Evolutionary conservation across 2,329 filamentous ascomycete genomes (phyloP).

Genomic region (Talaromyces funiculosus): DNA sequence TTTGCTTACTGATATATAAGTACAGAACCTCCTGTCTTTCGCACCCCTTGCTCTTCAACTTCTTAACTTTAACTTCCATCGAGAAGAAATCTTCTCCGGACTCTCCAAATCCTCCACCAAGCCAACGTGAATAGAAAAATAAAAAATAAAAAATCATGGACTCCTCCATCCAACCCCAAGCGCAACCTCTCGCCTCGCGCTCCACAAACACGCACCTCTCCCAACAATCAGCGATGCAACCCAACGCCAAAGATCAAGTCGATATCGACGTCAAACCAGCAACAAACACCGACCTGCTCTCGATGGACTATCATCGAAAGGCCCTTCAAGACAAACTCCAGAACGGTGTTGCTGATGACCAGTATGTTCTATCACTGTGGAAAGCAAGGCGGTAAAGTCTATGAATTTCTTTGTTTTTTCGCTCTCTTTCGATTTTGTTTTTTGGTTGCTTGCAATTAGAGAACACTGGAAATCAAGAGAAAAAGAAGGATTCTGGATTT

Average conservation of each 20-base stretch:
- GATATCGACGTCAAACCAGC: conserved; percentile 31
- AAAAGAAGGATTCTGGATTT: conserved; percentile 2
- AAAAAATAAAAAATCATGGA: neutral
- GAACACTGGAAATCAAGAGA: neutral
- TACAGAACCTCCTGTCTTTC: neutral
- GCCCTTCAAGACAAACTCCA: conserved; percentile 38
- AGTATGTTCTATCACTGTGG: conserved; percentile 25
- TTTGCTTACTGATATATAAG: neutral
- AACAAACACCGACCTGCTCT: conserved; percentile 24
- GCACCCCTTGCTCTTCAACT: neutral
- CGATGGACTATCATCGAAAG: conserved; percentile 42
- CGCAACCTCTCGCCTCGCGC: conserved; percentile 35
- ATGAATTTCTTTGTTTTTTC: neutral
- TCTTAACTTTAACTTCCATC: neutral
- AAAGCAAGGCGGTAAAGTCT: conserved; percentile 8
- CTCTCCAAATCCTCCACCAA: neutral
- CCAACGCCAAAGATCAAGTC: conserved; percentile 6
- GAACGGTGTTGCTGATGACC: conserved; percentile 24
- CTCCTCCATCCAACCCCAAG: conserved; percentile 18
- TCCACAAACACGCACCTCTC: conserved; percentile 39
- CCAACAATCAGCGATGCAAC: neutral
- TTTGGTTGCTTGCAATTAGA: conserved; percentile 4
- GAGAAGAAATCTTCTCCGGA: neutral
- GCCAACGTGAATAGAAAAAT: neutral
- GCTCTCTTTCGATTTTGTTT: neutral